A percentile compares a stretch with the other conserved stretches of the same genome.
phyloP scores from a whole-genome alignment of 2,329 filamentous ascomycete species.

The Xylariaceae sp. region DNA sequence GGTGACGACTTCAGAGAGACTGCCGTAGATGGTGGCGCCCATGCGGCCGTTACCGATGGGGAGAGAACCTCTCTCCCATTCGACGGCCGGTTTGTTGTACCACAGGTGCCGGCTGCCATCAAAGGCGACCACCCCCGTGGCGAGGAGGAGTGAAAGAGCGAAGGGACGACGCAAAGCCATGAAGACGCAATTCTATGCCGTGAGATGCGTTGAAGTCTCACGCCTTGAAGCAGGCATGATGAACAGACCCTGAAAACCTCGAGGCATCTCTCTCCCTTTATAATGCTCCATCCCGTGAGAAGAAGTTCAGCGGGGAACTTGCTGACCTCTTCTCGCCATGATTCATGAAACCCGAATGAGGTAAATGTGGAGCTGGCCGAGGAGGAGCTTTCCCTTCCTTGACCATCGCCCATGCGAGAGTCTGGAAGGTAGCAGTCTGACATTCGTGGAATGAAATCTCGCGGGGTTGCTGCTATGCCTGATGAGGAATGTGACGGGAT shows the following conservation, averaged over 20 bases:
- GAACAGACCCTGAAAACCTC: neutral
- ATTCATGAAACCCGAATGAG: neutral
- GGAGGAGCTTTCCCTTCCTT: constrained; percentile 1
- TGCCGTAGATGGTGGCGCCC: constrained; percentile 7
- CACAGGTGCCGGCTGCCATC: constrained; percentile 7
- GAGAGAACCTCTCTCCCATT: constrained; percentile 5
- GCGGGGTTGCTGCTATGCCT: neutral
- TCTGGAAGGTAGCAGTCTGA: neutral
- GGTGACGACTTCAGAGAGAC: neutral
- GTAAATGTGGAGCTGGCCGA: neutral
- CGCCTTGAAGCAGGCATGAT: neutral
- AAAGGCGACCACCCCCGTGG: neutral
- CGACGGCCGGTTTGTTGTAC: constrained; percentile 5
- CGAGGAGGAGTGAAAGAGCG: constrained; percentile 1
- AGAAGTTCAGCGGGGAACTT: neutral
- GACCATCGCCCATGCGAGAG: neutral
- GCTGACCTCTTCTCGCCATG: neutral
- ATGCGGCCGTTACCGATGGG: constrained; percentile 15
- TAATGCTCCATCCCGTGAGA: neutral
- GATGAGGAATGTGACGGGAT: neutral
- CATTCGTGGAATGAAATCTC: constrained; percentile 5
- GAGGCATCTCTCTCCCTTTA: neutral
- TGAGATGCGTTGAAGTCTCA: neutral
- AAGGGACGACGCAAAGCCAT: constrained; percentile 1
- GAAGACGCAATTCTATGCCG: neutral